A percentile compares a stretch with the other conserved stretches of the same genome.
Evolutionary conservation across 352 stramenopile species (phyloP).

Genomic region (Globisporangium nunn): DNA sequence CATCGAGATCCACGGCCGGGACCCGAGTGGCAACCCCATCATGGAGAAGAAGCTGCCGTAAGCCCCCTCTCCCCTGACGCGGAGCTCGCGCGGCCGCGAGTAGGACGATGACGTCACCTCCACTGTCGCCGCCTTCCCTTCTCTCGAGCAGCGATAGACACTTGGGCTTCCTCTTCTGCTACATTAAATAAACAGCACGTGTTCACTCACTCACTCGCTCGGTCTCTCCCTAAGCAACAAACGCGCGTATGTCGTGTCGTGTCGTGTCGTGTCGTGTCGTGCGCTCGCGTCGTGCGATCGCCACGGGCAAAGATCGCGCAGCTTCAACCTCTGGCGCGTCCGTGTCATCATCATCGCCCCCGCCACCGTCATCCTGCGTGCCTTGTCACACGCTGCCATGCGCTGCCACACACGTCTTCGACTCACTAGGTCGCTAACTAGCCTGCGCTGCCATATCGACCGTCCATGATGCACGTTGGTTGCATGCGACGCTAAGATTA

Average conservation of each 20-base stretch:
- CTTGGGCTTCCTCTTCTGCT: not conserved
- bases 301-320: constrained; percentile 4
- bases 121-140: not conserved
- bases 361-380: not conserved
- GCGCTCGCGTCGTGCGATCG: not conserved
- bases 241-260: not conserved
- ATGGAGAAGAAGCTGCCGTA: constrained; percentile 87
- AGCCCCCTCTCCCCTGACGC: constrained; percentile 1
- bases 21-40: constrained; percentile 48
- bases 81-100: not conserved
- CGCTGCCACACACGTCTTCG: too few relatives aligned
- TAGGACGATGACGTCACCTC: not conserved
- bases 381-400: too few relatives aligned
- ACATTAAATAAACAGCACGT: not conserved
- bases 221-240: not conserved
- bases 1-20: constrained; percentile 84
- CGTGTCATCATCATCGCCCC: not conserved
- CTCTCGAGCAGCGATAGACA: not conserved
- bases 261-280: not conserved
- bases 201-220: not conserved
- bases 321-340: constrained; percentile 1
- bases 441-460: too few relatives aligned
- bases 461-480: too few relatives aligned
- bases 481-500: too few relatives aligned
- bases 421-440: too few relatives aligned